Base-by-base conservation (phyloP, 129 eudicot species). In the Lactuca sativa region DNA sequence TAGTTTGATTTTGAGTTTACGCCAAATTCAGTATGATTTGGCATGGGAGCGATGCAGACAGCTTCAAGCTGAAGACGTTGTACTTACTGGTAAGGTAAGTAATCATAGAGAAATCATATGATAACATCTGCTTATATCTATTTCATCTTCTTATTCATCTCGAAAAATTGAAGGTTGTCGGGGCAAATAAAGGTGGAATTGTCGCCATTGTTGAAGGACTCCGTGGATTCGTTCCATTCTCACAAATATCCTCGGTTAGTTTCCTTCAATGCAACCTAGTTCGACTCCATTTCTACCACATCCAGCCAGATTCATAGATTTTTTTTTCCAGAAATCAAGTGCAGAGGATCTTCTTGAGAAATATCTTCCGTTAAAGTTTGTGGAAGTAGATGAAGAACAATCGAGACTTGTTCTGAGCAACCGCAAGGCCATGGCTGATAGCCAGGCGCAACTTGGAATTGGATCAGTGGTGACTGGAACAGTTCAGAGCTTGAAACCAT, bases 41-140 rank as follows among this genome's bases (percentile, higher is more conserved):
- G 98, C 98, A 2, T 92, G 98, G 98, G 98, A 92, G 66, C 78
- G 98, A 15, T 92, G 98, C 43, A 79, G 98, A 53, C 96, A 89
- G 73, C 95, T 92, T 77, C 98, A 86, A 83, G 85, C 96, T 58
- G 98, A 92, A 78, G 98, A 92, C 78, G 90, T 86, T 56, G 79
- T 85, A 44, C 70, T 92, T 60, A 92, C 80, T 73, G 98, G 95
- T 43, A 85, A 81, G 92, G 97, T 91, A 71, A 31, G 92, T 74
- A 63, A 34, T 16, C 38, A 14, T 56, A 52, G 56, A 15, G 38
- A 18, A 21, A 49, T 61, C 53, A 51, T 34, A 3, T 59, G 36
- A 47, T 47, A 8, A 31, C 49, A 11, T 71, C 2, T 30, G 33
- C 34, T 9, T 8, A 70, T 8, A 70, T 10, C 10, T 25, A 49